A percentile compares a stretch with the other conserved stretches of the same genome.
phyloP scores from a whole-genome alignment of 192 early-diverging fungal species.

The Backusella sp. region DNA sequence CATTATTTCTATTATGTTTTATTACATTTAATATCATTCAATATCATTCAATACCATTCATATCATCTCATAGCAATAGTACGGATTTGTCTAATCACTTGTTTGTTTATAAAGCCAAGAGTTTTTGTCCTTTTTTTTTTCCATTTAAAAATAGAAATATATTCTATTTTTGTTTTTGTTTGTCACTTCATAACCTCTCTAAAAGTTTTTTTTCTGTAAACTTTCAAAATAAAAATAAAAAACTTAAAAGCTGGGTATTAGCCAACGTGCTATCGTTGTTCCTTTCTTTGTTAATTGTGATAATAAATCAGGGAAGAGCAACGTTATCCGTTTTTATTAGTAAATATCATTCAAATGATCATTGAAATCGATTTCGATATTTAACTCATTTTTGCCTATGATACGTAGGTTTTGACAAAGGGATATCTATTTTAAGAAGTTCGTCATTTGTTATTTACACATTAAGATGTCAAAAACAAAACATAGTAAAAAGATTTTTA shows the following conservation, averaged over 20 bases:
- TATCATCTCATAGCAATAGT: no score
- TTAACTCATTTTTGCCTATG: neutral
- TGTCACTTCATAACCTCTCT: neutral
- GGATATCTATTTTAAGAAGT: neutral
- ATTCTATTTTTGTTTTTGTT: neutral
- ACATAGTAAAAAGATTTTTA: neutral
- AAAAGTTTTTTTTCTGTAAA: neutral
- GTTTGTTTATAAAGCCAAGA: neutral
- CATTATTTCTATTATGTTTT: no score
- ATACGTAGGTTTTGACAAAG: neutral
- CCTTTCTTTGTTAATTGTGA: neutral
- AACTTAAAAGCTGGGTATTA: neutral
- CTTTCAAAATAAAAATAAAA: neutral
- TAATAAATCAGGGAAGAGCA: no score
- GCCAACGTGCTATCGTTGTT: neutral
- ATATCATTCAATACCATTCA: neutral
- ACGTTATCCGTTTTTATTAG: neutral
- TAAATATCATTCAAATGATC: neutral
- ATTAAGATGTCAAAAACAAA: neutral
- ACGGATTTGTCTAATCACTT: neutral
- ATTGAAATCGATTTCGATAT: neutral
- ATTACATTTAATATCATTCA: no score
- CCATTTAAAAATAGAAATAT: conserved; percentile 1
- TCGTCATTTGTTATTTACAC: neutral
- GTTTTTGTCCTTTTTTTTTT: neutral